A percentile compares a stretch with the other conserved stretches of the same genome.
These are phyloP conservation scores for Nannochloropsis gaditana DNA, from an alignment of 108 stramenopile species.

Conservation along the genomic window DNA sequence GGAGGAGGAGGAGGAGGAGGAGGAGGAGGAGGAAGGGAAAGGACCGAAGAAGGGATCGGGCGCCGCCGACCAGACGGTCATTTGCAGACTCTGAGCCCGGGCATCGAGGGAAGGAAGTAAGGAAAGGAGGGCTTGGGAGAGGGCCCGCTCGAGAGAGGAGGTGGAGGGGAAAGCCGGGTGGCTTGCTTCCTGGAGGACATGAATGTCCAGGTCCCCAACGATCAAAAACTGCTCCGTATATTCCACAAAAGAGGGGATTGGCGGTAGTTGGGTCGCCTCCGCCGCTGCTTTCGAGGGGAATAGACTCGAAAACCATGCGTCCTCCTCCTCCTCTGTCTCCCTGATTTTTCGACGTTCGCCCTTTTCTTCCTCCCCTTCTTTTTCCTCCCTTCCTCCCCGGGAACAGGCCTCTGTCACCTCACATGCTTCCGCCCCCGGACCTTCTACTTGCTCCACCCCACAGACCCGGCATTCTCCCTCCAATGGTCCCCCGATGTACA, in stretches of 20 bases:
- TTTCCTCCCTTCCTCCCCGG: background rate
- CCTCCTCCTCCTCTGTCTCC: background rate
- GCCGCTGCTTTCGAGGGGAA: background rate
- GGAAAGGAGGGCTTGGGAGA: background rate
- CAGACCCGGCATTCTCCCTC: background rate
- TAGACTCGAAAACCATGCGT: background rate
- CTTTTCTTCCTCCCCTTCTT: background rate
- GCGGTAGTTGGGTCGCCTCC: background rate
- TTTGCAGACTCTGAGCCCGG: background rate
- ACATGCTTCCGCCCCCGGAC: background rate
- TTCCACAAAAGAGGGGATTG: constrained; percentile 4
- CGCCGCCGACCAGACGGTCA: background rate
- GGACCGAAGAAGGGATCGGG: background rate
- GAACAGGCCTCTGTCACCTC: background rate
- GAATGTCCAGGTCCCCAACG: background rate
- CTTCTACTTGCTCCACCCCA: background rate
- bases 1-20: background rate
- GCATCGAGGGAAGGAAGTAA: background rate
- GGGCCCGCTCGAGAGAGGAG: background rate
- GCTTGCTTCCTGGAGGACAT: background rate
- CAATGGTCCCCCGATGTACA: background rate
- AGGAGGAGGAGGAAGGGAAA: background rate
- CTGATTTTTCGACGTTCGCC: background rate
- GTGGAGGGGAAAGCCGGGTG: background rate
- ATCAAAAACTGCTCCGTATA: background rate